Evolutionary conservation across 495 filamentous ascomycete species (phyloP).

Genomic region (Aspergillus kassunensis): DNA sequence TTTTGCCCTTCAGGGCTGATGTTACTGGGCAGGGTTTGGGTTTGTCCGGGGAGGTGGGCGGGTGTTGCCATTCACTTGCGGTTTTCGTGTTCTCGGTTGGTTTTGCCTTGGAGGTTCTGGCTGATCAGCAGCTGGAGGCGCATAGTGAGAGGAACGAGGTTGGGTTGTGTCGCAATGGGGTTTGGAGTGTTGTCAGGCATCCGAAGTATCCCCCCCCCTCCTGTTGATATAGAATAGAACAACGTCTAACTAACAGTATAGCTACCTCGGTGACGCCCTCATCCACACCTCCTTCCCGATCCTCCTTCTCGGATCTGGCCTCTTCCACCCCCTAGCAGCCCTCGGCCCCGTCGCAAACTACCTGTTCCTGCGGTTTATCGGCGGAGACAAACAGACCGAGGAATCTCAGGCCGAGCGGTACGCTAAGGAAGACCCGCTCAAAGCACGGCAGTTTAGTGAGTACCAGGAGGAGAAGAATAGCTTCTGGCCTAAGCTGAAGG

Average conservation of each 20-base stretch:
- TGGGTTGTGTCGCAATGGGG: slow-evolving; percentile 43
- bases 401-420: slow-evolving; percentile 48
- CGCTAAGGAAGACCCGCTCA: slow-evolving; percentile 38
- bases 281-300: slow-evolving; percentile 39
- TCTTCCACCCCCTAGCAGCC: slow-evolving; percentile 49
- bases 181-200: slow-evolving; percentile 58
- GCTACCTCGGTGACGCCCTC: slow-evolving; percentile 56
- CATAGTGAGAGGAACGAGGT: slow-evolving; percentile 29
- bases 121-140: slow-evolving; percentile 50
- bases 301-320: slow-evolving; percentile 44
- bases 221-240: neutral
- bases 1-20: slow-evolving; percentile 50
- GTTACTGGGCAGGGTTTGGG: slow-evolving; percentile 9
- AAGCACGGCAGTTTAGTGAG: slow-evolving; percentile 44
- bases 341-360: slow-evolving; percentile 56
- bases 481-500: slow-evolving; percentile 50
- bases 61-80: slow-evolving; percentile 38
- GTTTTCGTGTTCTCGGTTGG: slow-evolving; percentile 53
- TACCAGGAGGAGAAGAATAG: slow-evolving; percentile 52
- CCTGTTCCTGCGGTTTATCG: slow-evolving; percentile 50
- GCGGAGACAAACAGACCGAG: slow-evolving; percentile 53
- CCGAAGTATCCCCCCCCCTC: slow-evolving; percentile 45
- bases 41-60: slow-evolving; percentile 6
- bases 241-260: slow-evolving; percentile 15
- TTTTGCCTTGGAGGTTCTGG: slow-evolving; percentile 49